Conservation (phyloP, 164 flowering plant species). For the Macadamia integrifolia region DNA sequence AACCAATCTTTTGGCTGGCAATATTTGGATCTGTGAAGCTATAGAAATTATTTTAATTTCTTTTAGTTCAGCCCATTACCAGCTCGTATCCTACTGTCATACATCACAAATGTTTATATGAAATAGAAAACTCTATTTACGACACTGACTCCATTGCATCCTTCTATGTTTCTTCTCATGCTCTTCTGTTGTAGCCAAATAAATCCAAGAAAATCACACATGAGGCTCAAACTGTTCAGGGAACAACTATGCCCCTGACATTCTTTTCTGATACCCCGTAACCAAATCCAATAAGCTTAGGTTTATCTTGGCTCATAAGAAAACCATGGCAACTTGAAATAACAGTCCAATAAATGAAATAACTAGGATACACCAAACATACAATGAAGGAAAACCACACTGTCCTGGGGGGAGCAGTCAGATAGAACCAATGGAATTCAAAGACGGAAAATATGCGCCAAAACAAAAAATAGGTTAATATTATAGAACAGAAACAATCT, state of each 20-base stretch:
- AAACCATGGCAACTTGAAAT: not conserved
- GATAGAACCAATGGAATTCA: not conserved
- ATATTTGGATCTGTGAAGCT: too few relatives aligned
- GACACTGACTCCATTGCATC: too few relatives aligned
- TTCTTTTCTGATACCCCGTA: not conserved
- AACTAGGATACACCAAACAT: not conserved
- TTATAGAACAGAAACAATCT: not conserved
- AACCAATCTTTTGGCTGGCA: too few relatives aligned
- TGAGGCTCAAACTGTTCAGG: not conserved
- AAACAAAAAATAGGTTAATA: too few relatives aligned
- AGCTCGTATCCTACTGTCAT: too few relatives aligned
- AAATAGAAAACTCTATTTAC: too few relatives aligned
- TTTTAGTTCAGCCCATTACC: too few relatives aligned
- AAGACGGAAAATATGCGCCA: not conserved
- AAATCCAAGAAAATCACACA: not conserved
- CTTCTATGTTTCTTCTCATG: too few relatives aligned
- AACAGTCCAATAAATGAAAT: not conserved
- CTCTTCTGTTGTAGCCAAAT: too few relatives aligned
- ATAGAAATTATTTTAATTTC: too few relatives aligned
- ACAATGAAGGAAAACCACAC: not conserved
- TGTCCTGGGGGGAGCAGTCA: not conserved
- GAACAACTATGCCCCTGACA: not conserved
- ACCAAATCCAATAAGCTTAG: not conserved
- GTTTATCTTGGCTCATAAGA: not conserved
- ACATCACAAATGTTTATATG: too few relatives aligned